phyloP scores from a whole-genome alignment of 2,329 filamentous ascomycete species.

The Nigrospora osmanthi region DNA sequence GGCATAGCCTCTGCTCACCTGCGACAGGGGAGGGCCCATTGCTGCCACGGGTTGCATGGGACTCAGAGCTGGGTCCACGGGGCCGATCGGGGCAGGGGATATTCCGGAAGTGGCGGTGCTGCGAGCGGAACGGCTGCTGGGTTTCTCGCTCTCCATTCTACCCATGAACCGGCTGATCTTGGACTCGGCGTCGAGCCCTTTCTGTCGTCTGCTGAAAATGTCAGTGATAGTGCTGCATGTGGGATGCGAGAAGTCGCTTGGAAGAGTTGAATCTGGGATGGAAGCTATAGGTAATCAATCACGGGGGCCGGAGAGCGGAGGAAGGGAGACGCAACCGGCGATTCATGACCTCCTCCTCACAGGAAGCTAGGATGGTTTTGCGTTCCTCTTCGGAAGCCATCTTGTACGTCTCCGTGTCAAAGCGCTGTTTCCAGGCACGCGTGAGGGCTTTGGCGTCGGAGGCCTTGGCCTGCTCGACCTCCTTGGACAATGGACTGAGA shows the following conservation, averaged over 20 bases:
- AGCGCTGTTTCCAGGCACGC: slow-evolving; percentile 7
- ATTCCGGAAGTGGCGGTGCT: neutral
- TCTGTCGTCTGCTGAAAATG: slow-evolving; percentile 1
- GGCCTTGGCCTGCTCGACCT: slow-evolving; percentile 10
- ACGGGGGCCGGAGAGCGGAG: neutral
- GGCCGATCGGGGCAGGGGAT: neutral
- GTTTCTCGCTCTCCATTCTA: neutral
- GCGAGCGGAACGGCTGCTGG: neutral
- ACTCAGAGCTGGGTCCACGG: neutral
- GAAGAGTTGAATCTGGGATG: no score
- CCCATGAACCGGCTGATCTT: slow-evolving; percentile 8
- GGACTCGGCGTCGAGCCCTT: slow-evolving; percentile 5
- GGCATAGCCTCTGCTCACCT: no score
- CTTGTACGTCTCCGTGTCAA: slow-evolving; percentile 5
- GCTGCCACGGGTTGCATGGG: neutral
- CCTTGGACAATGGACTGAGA: slow-evolving; percentile 5
- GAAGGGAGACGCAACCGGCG: slow-evolving; percentile 5
- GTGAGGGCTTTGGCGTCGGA: slow-evolving; percentile 14
- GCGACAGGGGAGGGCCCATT: no score
- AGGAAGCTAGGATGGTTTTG: slow-evolving; percentile 4
- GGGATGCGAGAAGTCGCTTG: neutral
- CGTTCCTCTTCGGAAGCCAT: slow-evolving; percentile 2
- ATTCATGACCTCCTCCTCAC: slow-evolving; percentile 10
- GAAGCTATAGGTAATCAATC: neutral
- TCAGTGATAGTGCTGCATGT: neutral